Evolutionary conservation across 1,284 basidiomycete genomes (phyloP), one percentile per base, ranked within the genome.

Genomic region (Ceratobasidium sp.): DNA sequence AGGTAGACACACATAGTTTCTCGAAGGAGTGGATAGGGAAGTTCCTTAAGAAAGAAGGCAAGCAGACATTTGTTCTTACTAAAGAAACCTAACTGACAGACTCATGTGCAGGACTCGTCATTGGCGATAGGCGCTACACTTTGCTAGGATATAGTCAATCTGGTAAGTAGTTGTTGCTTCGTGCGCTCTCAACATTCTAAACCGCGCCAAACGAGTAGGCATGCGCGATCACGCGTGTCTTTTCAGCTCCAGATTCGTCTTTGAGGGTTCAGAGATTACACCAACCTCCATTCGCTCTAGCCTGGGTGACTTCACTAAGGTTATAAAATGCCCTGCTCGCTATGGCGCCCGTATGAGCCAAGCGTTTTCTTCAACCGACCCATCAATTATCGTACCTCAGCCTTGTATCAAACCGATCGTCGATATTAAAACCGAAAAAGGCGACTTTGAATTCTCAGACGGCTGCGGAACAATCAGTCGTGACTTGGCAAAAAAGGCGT

Each of bases 401-500:
- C 44, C n/a, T 6, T n/a, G 26, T 15, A 67, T 67, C 42, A 44
- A 10, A 26, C 9, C 18, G 26, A 49, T 49, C 9, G 15, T 20
- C 20, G 64, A 67, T 26, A 18, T 67, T 12, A 67, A 13, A 18
- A 46, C 7, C 12, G 73, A n/a, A 53, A 39, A 63, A 13, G n/a
- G 40, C 7, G 28, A 77, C 26, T 40, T 26, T 33, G 33, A 33
- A n/a, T 79, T 78, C 42, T 79, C 79, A 28, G 79, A 80, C 66
- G 79, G 79, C 15, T 70, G 75, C 49, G 79, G 79, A 18, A 78
- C 70, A 10, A 78, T 80, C 13, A 79, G 78, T 28, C 70, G 39
- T n/a, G 40, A 67, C 46, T 58, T 80, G 13, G 79, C 79, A 2
- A 64, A 68, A 10, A 72, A 78, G 68, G 71, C 79, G 12, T 80